Conservation (phyloP, 306 rosid species). For the Inga oerstediana region DNA sequence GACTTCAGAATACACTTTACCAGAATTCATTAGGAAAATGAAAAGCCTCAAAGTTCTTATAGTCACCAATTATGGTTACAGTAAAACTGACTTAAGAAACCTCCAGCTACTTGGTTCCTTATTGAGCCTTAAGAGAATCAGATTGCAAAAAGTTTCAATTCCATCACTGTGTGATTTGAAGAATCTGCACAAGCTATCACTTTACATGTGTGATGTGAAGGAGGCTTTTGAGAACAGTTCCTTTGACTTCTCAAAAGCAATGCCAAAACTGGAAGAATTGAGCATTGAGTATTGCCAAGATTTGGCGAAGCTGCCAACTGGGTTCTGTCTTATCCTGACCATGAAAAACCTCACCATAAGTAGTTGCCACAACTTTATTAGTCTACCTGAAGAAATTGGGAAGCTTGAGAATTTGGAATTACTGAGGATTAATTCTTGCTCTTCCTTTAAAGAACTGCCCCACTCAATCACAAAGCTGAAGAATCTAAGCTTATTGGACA, state of each 20-base stretch:
- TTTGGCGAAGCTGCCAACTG: slow-evolving; percentile 26
- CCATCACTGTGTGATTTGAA: no score
- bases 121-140: slow-evolving; percentile 11
- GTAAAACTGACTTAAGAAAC: slow-evolving; percentile 16
- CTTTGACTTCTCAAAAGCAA: slow-evolving; percentile 23
- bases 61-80: slow-evolving; percentile 39
- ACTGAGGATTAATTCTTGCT: background rate
- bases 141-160: no score
- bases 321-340: slow-evolving; percentile 15
- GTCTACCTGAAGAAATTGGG: background rate
- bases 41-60: slow-evolving; percentile 35
- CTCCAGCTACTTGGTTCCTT: slow-evolving; percentile 20
- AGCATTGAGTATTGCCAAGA: slow-evolving; percentile 37
- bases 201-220: slow-evolving; percentile 40
- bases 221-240: slow-evolving; percentile 36
- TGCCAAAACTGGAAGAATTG: slow-evolving; percentile 40
- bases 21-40: background rate
- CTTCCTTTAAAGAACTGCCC: background rate
- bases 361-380: background rate
- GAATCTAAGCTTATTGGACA: background rate
- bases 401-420: background rate
- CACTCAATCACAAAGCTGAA: background rate
- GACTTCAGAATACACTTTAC: background rate
- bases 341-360: slow-evolving; percentile 31
- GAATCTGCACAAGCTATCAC: slow-evolving; percentile 14